These are phyloP conservation scores for Xylaria sp. DNA, from an alignment of 2,329 filamentous ascomycete genomes.

Conservation along the genomic window DNA sequence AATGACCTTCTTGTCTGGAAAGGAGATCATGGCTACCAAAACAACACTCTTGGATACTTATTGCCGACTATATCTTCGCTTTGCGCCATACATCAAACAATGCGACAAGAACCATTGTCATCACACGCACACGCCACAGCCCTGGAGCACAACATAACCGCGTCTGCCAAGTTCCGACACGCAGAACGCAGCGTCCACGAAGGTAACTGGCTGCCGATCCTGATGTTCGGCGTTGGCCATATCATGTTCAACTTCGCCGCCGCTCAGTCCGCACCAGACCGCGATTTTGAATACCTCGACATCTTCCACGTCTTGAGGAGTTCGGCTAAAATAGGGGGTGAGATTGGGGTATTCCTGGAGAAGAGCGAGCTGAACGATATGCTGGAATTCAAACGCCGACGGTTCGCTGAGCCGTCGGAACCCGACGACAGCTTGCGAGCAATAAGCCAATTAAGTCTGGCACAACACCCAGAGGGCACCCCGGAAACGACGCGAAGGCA, in stretches of 20 bases:
- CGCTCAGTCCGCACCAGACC: slow-evolving; percentile 23
- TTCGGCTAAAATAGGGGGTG: slow-evolving; percentile 32
- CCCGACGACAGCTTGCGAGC: slow-evolving; percentile 5
- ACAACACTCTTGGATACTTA: slow-evolving; percentile 34
- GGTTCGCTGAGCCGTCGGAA: background rate
- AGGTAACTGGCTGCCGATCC: slow-evolving; percentile 64
- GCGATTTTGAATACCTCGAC: slow-evolving; percentile 30
- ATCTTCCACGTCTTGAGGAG: slow-evolving; percentile 39
- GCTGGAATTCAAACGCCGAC: slow-evolving; percentile 13
- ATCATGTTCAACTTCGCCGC: slow-evolving; percentile 43
- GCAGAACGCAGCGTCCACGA: slow-evolving; percentile 70
- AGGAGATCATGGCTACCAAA: slow-evolving; percentile 13
- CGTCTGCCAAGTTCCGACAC: slow-evolving; percentile 64
- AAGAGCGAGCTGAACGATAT: slow-evolving; percentile 29
- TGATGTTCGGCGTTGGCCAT: slow-evolving; percentile 41
- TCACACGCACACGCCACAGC: slow-evolving; percentile 32
- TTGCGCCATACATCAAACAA: slow-evolving; percentile 35
- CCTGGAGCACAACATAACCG: slow-evolving; percentile 40
- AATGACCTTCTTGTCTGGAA: background rate
- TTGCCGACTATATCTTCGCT: slow-evolving; percentile 37
- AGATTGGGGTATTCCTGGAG: slow-evolving; percentile 35
- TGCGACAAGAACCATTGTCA: slow-evolving; percentile 16
- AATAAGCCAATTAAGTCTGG: slow-evolving; percentile 13
- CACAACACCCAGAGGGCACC: slow-evolving; percentile 17
- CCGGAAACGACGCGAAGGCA: slow-evolving; percentile 24